These are phyloP conservation scores for Leucaena leucocephala DNA, from an alignment of 306 rosid species.

Conservation along the genomic window DNA sequence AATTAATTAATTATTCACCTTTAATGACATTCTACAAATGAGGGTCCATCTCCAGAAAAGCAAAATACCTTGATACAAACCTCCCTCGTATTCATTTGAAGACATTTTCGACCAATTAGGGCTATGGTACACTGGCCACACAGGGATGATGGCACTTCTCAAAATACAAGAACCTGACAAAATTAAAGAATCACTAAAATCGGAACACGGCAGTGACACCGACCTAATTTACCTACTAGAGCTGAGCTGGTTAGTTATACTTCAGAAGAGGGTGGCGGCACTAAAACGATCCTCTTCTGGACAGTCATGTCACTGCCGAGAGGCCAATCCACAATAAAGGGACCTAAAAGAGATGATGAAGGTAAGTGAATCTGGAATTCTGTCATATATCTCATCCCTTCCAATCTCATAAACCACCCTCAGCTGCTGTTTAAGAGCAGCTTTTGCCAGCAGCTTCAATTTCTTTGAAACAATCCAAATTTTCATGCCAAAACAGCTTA, in stretches of 20 bases:
- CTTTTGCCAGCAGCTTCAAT: conserved; percentile 39
- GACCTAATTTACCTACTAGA: conserved; percentile 34
- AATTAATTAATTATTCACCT: neutral
- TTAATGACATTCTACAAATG: conserved; percentile 38
- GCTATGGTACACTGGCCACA: conserved; percentile 53
- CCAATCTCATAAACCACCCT: conserved; percentile 35
- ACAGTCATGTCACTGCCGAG: conserved; percentile 35
- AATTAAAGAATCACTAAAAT: conserved; percentile 71
- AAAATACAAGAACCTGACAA: conserved; percentile 37
- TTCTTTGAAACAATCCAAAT: conserved; percentile 35
- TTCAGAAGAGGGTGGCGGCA: conserved; percentile 43
- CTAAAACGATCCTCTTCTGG: conserved; percentile 33
- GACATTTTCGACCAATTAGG: conserved; percentile 35
- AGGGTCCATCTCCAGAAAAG: conserved; percentile 8
- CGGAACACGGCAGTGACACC: conserved; percentile 32
- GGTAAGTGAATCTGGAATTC: conserved; percentile 45
- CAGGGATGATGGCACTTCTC: conserved; percentile 38
- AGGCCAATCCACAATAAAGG: conserved; percentile 19
- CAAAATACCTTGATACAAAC: conserved; percentile 9
- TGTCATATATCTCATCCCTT: conserved; percentile 41
- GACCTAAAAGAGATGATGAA: neutral
- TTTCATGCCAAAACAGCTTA: conserved; percentile 50
- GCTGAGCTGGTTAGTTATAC: conserved; percentile 49
- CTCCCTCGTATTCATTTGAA: conserved; percentile 35
- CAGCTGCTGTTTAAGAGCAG: conserved; percentile 35